phyloP scores from a whole-genome alignment of 2,329 filamentous ascomycete genomes.

The Alternaria sp. region DNA sequence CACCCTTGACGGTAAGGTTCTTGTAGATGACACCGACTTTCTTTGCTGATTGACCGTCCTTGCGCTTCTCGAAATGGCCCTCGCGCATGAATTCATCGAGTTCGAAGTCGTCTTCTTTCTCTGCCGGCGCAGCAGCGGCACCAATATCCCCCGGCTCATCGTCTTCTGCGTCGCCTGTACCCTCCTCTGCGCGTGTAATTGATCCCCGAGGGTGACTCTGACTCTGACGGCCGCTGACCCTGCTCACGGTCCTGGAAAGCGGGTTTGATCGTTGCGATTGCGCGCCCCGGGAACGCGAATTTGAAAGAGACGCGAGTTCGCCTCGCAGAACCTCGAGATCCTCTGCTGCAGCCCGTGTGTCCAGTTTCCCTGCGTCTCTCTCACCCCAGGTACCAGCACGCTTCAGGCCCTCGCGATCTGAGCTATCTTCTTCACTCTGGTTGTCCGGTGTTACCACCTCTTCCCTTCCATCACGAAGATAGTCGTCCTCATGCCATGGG shows the following conservation, averaged over 20 bases:
- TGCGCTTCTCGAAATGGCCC: conserved; percentile 78
- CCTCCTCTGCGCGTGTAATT: conserved; percentile 19
- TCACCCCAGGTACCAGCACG: conserved; percentile 68
- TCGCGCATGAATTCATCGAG: conserved; percentile 75
- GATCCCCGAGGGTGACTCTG: conserved; percentile 21
- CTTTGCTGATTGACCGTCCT: conserved; percentile 73
- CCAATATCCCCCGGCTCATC: conserved; percentile 33
- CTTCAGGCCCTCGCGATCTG: conserved; percentile 39
- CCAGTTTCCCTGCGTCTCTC: conserved; percentile 63
- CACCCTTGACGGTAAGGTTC: conserved; percentile 76
- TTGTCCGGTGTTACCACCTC: conserved; percentile 15
- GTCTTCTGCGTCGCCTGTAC: conserved; percentile 18
- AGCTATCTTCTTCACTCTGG: conserved; percentile 29
- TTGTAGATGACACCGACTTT: conserved; percentile 81
- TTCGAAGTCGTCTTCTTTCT: conserved; percentile 69
- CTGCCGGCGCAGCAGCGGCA: conserved; percentile 45
- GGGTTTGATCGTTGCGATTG: conserved; percentile 36
- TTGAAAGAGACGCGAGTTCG: conserved; percentile 63
- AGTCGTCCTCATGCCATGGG: conserved; percentile 47
- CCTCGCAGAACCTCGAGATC: conserved; percentile 66
- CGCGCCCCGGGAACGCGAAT: conserved; percentile 45
- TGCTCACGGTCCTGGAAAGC: conserved; percentile 36
- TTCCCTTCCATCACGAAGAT: conserved; percentile 29
- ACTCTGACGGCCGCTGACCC: conserved; percentile 36
- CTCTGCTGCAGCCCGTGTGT: conserved; percentile 63